Evolutionary conservation across 768 basidiomycete genomes (phyloP), one percentile per base, ranked within the genome.

Genomic region (Suillus paluster): DNA sequence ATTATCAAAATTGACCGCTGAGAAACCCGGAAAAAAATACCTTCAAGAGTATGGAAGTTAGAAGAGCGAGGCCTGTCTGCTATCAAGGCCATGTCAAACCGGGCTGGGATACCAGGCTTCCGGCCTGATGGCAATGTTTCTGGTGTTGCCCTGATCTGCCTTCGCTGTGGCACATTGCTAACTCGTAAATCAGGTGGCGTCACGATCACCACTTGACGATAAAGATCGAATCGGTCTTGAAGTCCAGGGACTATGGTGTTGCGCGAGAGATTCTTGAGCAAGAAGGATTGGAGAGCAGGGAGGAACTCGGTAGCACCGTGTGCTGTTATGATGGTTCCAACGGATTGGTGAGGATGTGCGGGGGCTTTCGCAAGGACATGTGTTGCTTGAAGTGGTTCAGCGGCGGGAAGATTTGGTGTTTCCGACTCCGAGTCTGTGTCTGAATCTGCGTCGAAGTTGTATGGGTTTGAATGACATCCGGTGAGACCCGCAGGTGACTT

Each of bases 271-370:
- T 48, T 5, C 10, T 21, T 61, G 1, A 3, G 17, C 5, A 58
- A 33, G 15, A 57, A 62, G 1, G n/a, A 14, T 8, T 14, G 19
- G 23, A 64, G 60, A 10, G 58, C 59, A 11, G 63, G 27, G n/a
- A 64, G 10, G 56, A 65, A 62, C 38, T 65, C 52, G 4, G 53
- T 44, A 0, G 61, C 57, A 6, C 64, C 50, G 39, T 65, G 50
- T 9, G 19, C 23, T 9, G 11, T 48, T 27, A 58, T n/a, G 5
- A 63, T 34, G 19, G 12, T n/a, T 15, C n/a, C 5, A 14, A 65
- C 25, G 15, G 46, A 33, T 15, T 44, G 23, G 4, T 9, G 14
- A 11, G 44, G 64, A 27, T 52, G 58, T 1, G 27, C 36, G 15
- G 61, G 58, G 30, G 30, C 15, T 46, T 65, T 63, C 5, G 64